Percentiles rank a stretch among this genome's conserved stretches.
Conservation (phyloP, 495 filamentous ascomycete species). For the Penicillium argentinense region DNA sequence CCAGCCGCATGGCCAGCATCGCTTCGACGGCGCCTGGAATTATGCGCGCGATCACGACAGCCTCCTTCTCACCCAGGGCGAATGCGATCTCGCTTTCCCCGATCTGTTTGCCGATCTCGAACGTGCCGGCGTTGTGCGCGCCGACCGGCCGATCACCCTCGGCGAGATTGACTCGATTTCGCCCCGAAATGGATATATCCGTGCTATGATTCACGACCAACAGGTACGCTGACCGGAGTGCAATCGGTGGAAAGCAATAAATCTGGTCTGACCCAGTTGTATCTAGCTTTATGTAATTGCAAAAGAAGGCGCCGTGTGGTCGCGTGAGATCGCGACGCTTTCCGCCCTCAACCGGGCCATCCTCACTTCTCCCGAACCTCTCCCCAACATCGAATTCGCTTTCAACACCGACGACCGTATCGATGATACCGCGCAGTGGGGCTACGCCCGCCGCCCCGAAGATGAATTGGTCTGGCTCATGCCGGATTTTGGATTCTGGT, state of each 20-base stretch:
- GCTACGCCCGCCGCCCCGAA: constrained; percentile 34
- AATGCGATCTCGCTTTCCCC: constrained; percentile 35
- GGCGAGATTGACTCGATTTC: constrained; percentile 27
- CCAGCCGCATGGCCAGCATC: not conserved
- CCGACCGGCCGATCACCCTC: constrained; percentile 20
- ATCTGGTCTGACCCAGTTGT: not conserved
- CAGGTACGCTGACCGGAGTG: constrained; percentile 28
- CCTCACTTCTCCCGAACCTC: constrained; percentile 31
- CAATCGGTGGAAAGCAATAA: no score
- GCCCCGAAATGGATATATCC: constrained; percentile 22
- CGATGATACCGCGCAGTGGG: constrained; percentile 38
- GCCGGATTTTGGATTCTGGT: constrained; percentile 68
- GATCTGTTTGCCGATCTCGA: constrained; percentile 35
- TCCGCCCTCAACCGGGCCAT: constrained; percentile 25
- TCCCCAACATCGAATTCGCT: constrained; percentile 61
- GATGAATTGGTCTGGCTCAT: constrained; percentile 55
- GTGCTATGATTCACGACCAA: constrained; percentile 37
- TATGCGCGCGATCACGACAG: constrained; percentile 24
- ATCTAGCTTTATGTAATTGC: constrained; percentile 28
- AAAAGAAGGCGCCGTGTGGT: constrained; percentile 22
- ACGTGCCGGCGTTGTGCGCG: constrained; percentile 22
- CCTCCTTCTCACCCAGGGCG: constrained; percentile 19
- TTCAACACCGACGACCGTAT: constrained; percentile 43
- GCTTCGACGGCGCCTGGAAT: constrained; percentile 19
- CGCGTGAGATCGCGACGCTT: constrained; percentile 29